Evolutionary conservation across 2,329 filamentous ascomycete species (phyloP).

Genomic region (Talaromyces albobiverticillius): DNA sequence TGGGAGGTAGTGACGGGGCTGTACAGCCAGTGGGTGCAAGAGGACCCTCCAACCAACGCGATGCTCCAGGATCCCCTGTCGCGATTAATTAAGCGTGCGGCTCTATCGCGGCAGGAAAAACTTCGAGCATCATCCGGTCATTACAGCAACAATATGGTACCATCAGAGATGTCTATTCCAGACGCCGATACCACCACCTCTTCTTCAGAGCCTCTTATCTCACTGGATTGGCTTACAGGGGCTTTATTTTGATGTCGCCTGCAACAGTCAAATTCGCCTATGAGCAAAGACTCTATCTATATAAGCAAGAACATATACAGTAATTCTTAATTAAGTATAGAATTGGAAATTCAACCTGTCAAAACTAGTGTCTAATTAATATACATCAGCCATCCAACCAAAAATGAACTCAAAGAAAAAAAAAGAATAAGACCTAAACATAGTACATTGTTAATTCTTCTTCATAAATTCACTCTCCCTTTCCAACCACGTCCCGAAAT

Average conservation of each 20-base stretch:
- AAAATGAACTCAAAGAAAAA: too few relatives aligned
- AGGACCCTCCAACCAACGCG: conserved; percentile 8
- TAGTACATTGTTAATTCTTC: neutral
- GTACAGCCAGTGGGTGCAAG: conserved; percentile 18
- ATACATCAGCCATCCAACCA: too few relatives aligned
- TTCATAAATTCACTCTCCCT: conserved; percentile 43
- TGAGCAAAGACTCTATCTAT: too few relatives aligned
- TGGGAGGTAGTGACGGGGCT: conserved; percentile 25
- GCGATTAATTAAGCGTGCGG: conserved; percentile 22
- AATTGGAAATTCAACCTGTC: too few relatives aligned
- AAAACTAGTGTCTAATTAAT: too few relatives aligned
- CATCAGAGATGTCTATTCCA: neutral
- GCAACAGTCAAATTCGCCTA: too few relatives aligned
- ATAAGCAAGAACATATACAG: too few relatives aligned
- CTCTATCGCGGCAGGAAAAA: conserved; percentile 16
- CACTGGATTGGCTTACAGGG: neutral
- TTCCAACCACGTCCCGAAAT: conserved; percentile 49
- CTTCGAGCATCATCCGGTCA: neutral
- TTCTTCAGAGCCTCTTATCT: neutral
- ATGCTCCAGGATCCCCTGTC: conserved; percentile 18
- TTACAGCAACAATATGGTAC: neutral
- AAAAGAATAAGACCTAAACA: too few relatives aligned
- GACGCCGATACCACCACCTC: neutral
- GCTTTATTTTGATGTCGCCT: neutral
- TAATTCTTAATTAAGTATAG: too few relatives aligned